Evolutionary conservation across 352 stramenopile species (phyloP).

Genomic region (Aphanomyces astaci): DNA sequence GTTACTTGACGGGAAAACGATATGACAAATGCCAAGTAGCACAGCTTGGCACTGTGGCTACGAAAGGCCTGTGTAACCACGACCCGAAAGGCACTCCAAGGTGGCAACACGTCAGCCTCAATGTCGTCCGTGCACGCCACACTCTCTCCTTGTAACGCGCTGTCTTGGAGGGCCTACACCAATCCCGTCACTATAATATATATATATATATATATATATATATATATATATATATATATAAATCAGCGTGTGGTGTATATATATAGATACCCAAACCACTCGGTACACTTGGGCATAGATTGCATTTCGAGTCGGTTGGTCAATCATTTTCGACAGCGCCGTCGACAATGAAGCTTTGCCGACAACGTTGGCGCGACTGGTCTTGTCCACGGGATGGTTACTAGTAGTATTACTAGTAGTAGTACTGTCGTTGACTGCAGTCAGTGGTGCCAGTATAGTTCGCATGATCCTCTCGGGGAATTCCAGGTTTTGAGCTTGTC

Average conservation of each 20-base stretch:
- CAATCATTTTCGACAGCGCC: too few relatives aligned
- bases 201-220: too few relatives aligned
- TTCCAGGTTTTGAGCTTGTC: slow-evolving; percentile 22
- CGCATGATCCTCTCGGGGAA: neutral
- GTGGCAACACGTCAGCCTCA: neutral
- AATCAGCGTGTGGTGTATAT: neutral
- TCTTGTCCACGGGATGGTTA: too few relatives aligned
- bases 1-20: slow-evolving; percentile 74
- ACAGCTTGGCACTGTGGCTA: slow-evolving; percentile 53
- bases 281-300: neutral
- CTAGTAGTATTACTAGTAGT: too few relatives aligned
- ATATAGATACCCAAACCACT: neutral
- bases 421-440: slow-evolving; percentile 44
- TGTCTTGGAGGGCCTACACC: slow-evolving; percentile 20
- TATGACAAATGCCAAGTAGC: slow-evolving; percentile 54
- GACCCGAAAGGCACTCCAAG: slow-evolving; percentile 41
- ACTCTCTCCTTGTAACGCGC: slow-evolving; percentile 2
- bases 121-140: neutral
- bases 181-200: too few relatives aligned
- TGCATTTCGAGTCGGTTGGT: neutral
- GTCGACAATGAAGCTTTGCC: too few relatives aligned
- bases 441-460: neutral
- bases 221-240: too few relatives aligned
- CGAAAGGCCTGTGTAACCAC: slow-evolving; percentile 56
- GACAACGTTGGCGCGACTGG: too few relatives aligned